Conservation (phyloP, 371 early-diverging fungal genomes). For the Mucor saturninus region DNA sequence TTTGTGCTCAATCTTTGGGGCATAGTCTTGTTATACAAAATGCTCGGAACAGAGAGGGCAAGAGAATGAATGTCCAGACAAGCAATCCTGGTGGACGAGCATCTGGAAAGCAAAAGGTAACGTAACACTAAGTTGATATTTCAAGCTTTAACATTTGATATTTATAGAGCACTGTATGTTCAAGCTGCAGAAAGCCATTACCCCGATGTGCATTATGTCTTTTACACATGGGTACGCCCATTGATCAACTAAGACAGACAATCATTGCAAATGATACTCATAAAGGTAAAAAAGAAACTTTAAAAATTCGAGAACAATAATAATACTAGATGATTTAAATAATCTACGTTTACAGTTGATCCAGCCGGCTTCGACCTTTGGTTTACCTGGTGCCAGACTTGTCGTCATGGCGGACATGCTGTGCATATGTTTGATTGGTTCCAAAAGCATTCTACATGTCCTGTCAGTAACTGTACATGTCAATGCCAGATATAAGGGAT, state of each 20-base stretch:
- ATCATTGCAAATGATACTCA: constrained; percentile 53
- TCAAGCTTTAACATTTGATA: not conserved
- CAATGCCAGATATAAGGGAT: constrained; percentile 47
- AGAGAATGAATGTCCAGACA: constrained; percentile 58
- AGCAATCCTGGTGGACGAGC: constrained; percentile 45
- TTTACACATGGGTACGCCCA: constrained; percentile 83
- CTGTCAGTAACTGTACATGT: constrained; percentile 90
- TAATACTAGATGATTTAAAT: not conserved
- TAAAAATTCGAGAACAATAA: not conserved
- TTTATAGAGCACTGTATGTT: constrained; percentile 73
- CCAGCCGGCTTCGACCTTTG: constrained; percentile 84
- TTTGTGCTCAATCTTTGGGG: constrained; percentile 82
- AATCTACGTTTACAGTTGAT: constrained; percentile 28
- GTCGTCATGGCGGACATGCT: constrained; percentile 95
- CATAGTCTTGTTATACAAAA: constrained; percentile 64
- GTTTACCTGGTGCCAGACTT: constrained; percentile 98
- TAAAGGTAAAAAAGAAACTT: constrained; percentile 24
- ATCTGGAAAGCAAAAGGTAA: constrained; percentile 54
- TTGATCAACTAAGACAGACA: constrained; percentile 53
- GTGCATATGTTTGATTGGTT: constrained; percentile 92
- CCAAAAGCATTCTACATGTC: constrained; percentile 79
- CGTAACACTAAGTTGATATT: not conserved
- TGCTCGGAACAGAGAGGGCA: constrained; percentile 61
- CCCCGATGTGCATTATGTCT: constrained; percentile 94
- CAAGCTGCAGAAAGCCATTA: constrained; percentile 84